Evolutionary conservation across 345 rosid species (phyloP), one percentile per base, ranked within the genome.

Genomic region (Mercurialis annua): DNA sequence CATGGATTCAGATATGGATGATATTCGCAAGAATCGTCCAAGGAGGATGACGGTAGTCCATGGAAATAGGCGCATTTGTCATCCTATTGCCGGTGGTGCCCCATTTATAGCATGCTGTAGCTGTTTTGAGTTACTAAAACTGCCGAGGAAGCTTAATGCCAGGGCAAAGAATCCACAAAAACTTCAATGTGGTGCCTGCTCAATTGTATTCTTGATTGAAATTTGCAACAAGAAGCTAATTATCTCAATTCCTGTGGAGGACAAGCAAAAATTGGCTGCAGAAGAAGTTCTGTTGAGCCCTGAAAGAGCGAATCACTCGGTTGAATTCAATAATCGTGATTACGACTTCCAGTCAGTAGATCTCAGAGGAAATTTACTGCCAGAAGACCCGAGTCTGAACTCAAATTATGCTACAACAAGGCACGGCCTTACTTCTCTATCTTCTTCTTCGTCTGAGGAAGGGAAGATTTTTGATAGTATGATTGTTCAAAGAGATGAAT

Each of bases 121-220:
- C 38, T 75, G 79, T 55, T 70, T 70, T 54, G 71, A 66, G 65
- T 46, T 60, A 23, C 68, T 75, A 16, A 70, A 59, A 46, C 58
- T 75, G 26, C 75, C 79, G 31, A 51, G 30, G 55, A 59, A 58
- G n/a, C 47, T 64, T 23, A n/a, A 34, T 34, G 5, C 4, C 2
- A 58, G 40, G 68, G 71, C 34, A n/a, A 54, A 46, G 26, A 52
- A 43, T 38, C 62, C 17, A 60, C 71, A 3, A 56, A 75, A 75
- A 21, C n/a, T 75, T 50, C 62, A 24, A 66, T 75, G 79, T 44
- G 75, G 79, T 33, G 50, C 75, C 53, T 75, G 79, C 71, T 75
- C 68, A n/a, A 47, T 16, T 17, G 30, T 70, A 5, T n/a, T 54
- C 33, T 50, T 30, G 23, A 14, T 75, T 11, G 42, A 65, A 53